Percentiles rank a stretch among this genome's conserved stretches.
Conservation (phyloP, 139 green algal genomes). For the Picochlorum sp. region DNA sequence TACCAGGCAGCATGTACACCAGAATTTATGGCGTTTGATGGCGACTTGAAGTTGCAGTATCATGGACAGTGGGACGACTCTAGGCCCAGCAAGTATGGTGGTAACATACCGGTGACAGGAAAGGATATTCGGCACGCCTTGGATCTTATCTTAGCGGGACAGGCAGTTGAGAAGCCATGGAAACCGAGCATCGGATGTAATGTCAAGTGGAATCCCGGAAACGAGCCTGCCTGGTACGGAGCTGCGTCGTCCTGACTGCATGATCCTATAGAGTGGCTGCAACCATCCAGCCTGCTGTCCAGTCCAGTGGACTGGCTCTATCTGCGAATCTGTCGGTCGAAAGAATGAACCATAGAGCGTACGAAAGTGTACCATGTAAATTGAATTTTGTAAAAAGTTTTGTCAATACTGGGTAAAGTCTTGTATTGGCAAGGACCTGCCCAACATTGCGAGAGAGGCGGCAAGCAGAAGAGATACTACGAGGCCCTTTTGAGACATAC, state of each 20-base stretch:
- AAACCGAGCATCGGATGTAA: conserved; percentile 49
- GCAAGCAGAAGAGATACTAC: no score
- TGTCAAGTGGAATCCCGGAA: conserved; percentile 49
- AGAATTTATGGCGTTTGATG: conserved; percentile 59
- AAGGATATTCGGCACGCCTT: conserved; percentile 48
- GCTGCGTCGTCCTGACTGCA: not conserved
- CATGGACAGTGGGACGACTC: conserved; percentile 67
- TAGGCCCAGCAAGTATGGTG: conserved; percentile 20
- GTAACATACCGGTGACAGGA: conserved; percentile 5
- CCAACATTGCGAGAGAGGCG: no score
- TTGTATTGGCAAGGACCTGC: no score
- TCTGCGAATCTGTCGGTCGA: no score
- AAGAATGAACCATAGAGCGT: no score
- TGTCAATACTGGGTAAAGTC: no score
- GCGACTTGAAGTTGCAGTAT: conserved; percentile 48
- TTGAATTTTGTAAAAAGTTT: no score
- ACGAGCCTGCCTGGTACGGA: conserved; percentile 17
- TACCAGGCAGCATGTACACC: conserved; percentile 72
- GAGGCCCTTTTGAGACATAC: no score
- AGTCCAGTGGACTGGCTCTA: no score
- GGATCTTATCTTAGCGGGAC: conserved; percentile 38
- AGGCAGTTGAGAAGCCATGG: conserved; percentile 4
- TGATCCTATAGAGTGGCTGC: not conserved
- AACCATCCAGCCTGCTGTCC: no score
- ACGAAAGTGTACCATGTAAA: no score